These are phyloP conservation scores for Arctostaphylos glauca DNA, from an alignment of 148 eudicot genomes.

Conservation along the genomic window DNA sequence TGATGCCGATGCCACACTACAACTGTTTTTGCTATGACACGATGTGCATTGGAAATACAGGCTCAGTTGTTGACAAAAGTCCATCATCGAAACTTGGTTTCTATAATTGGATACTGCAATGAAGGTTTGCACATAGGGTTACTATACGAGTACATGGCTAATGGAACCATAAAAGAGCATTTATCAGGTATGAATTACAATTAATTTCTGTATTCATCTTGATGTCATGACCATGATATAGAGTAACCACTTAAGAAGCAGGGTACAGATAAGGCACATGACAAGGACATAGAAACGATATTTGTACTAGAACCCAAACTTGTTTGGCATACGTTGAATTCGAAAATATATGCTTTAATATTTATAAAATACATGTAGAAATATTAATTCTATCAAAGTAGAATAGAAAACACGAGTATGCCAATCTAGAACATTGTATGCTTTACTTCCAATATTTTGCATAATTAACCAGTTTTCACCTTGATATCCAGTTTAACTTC, in stretches of 20 bases:
- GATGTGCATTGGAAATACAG: not conserved
- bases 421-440: not conserved
- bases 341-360: not conserved
- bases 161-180: conserved; percentile 14
- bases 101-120: conserved; percentile 27
- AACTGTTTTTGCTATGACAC: no score
- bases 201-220: not conserved
- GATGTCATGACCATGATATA: not conserved
- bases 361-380: not conserved
- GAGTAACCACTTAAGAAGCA: not conserved
- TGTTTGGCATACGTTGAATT: not conserved
- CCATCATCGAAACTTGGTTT: conserved; percentile 26
- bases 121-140: conserved; percentile 18
- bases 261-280: not conserved
- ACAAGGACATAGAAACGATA: not conserved
- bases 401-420: not conserved
- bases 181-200: conserved; percentile 17
- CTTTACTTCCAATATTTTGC: not conserved
- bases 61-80: conserved; percentile 20
- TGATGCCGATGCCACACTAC: not conserved
- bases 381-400: not conserved
- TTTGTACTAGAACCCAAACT: not conserved
- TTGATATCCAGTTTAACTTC: not conserved
- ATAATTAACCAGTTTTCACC: not conserved
- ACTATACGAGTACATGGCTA: conserved; percentile 20